Conservation (phyloP, 2,329 filamentous ascomycete genomes). For the Cadophora luteo-olivacea region DNA sequence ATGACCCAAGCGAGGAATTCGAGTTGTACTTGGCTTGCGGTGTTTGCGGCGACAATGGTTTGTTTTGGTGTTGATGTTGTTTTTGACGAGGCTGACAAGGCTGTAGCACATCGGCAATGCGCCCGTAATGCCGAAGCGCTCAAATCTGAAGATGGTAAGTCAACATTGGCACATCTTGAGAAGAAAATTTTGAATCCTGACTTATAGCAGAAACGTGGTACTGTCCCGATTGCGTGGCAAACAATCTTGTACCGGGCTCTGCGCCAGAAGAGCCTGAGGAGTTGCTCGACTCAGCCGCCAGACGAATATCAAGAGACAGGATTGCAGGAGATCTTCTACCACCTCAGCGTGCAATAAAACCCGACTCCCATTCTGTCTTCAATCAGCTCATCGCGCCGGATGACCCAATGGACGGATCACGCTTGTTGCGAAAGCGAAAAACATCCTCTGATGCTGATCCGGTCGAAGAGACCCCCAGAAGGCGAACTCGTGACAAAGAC, state of each 20-base stretch:
- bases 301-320: conserved; percentile 67
- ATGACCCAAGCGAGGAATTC: conserved; percentile 82
- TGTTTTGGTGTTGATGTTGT: conserved; percentile 48
- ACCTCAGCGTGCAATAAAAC: conserved; percentile 65
- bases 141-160: conserved; percentile 67
- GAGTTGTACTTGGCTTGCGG: conserved; percentile 80
- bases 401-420: conserved; percentile 77
- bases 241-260: conserved; percentile 52
- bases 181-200: conserved; percentile 22
- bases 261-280: conserved; percentile 33
- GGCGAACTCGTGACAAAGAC: conserved; percentile 49
- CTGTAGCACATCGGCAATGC: conserved; percentile 88
- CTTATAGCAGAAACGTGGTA: conserved; percentile 62
- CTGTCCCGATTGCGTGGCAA: conserved; percentile 58
- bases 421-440: conserved; percentile 83
- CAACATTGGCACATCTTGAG: conserved; percentile 23
- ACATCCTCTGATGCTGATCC: conserved; percentile 70
- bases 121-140: conserved; percentile 74
- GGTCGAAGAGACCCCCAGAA: conserved; percentile 61
- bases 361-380: conserved; percentile 79
- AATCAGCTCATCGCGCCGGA: conserved; percentile 75
- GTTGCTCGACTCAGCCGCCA: conserved; percentile 45
- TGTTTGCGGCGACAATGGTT: conserved; percentile 83
- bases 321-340: conserved; percentile 76
- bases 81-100: conserved; percentile 49